Conservation (phyloP, 176 grass and related monocot species). For the Raddia guianensis region DNA sequence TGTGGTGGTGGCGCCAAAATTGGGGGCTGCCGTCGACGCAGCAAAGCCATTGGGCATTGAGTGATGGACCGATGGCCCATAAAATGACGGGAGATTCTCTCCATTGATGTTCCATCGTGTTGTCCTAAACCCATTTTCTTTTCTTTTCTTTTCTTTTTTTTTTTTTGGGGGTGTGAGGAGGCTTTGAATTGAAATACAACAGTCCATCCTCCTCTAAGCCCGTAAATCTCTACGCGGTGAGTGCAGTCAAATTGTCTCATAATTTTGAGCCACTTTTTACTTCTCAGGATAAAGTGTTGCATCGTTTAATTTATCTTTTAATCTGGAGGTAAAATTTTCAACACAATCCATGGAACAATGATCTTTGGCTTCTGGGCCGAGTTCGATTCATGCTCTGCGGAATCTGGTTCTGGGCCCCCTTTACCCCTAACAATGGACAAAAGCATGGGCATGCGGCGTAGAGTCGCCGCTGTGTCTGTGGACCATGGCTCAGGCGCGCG, state of each 20-base stretch:
- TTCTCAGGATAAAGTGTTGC: not conserved
- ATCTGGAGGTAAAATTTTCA: too few species aligned
- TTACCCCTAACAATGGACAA: too few species aligned
- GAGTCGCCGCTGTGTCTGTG: too few species aligned
- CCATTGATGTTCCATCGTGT: not conserved
- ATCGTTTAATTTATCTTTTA: too few species aligned
- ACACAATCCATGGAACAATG: too few species aligned
- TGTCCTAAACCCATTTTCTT: not conserved
- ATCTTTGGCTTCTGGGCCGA: too few species aligned
- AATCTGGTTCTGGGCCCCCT: too few species aligned
- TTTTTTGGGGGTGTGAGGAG: too few species aligned
- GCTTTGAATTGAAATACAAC: too few species aligned
- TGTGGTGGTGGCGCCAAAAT: slow-evolving; percentile 22
- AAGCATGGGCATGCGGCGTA: too few species aligned
- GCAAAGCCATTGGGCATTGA: not conserved
- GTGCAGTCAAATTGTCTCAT: not conserved
- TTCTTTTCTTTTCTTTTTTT: not conserved
- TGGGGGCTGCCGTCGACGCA: slow-evolving; percentile 29
- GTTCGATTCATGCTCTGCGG: too few species aligned
- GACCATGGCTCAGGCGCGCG: too few species aligned
- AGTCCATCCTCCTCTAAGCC: not conserved
- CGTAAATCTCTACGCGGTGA: not conserved
- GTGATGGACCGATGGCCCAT: not conserved
- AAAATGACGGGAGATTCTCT: slow-evolving; percentile 27
- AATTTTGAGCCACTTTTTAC: not conserved